Conservation (phyloP, 2,329 filamentous ascomycete genomes). For the Graphilbum ipis-grandicollis region DNA sequence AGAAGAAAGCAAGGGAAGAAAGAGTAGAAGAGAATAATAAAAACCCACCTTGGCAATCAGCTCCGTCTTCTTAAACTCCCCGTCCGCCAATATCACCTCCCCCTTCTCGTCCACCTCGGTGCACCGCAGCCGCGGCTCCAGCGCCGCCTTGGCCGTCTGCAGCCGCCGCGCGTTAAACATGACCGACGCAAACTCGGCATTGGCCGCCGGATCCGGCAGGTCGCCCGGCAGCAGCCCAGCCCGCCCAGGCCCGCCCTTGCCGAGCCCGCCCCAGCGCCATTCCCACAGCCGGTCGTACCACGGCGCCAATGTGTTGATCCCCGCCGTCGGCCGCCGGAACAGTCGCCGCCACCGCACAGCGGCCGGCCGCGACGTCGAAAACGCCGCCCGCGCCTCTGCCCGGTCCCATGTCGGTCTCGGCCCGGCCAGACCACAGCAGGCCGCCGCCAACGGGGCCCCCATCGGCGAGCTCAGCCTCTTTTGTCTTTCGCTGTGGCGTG, state of each 20-base stretch:
- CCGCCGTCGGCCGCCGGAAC: background rate
- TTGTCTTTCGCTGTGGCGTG: no score
- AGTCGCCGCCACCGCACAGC: conserved; percentile 1
- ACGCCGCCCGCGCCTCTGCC: no score
- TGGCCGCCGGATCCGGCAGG: conserved; percentile 29
- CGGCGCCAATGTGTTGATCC: background rate
- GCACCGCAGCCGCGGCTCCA: conserved; percentile 75
- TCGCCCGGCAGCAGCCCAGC: conserved; percentile 37
- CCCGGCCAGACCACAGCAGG: background rate
- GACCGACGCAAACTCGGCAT: conserved; percentile 10
- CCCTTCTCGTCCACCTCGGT: conserved; percentile 91
- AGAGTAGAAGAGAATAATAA: background rate
- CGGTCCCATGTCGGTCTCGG: background rate
- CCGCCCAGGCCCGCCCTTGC: background rate
- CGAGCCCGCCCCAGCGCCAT: conserved; percentile 8
- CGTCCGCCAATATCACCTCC: conserved; percentile 80
- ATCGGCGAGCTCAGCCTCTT: background rate
- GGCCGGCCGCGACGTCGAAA: conserved; percentile 5
- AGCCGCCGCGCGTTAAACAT: conserved; percentile 39
- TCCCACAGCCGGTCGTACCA: conserved; percentile 36
- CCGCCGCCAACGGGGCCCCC: background rate
- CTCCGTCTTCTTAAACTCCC: conserved; percentile 95
- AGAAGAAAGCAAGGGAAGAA: background rate
- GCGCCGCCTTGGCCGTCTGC: conserved; percentile 56
- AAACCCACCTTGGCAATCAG: conserved; percentile 56